These are phyloP conservation scores for Murraya paniculata DNA, from an alignment of 345 rosid genomes.

Conservation along the genomic window DNA sequence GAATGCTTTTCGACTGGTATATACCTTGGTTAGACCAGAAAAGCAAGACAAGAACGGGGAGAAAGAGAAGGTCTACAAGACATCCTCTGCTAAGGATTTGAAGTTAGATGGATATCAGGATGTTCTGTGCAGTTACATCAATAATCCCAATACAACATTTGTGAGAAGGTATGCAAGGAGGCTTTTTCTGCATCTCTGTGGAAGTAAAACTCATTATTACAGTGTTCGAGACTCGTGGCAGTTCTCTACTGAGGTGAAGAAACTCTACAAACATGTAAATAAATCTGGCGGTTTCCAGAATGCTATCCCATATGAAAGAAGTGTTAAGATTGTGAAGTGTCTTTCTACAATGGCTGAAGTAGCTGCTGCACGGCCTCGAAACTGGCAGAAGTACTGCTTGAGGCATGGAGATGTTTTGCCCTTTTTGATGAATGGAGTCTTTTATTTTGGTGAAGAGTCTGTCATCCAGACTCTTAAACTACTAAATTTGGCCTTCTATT, in stretches of 20 bases:
- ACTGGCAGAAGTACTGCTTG: conserved; percentile 98
- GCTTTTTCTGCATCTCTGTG: conserved; percentile 93
- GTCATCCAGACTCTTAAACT: conserved; percentile 89
- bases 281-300: conserved; percentile 91
- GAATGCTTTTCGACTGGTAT: conserved; percentile 87
- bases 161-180: conserved; percentile 97
- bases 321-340: conserved; percentile 92
- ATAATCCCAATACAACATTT: conserved; percentile 90
- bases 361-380: conserved; percentile 88
- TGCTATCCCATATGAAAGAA: conserved; percentile 80
- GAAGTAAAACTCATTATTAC: conserved; percentile 96
- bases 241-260: conserved; percentile 85
- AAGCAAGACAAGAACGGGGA: conserved; percentile 94
- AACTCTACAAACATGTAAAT: conserved; percentile 74
- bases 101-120: conserved; percentile 96
- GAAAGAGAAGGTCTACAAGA: conserved; percentile 70
- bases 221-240: conserved; percentile 96
- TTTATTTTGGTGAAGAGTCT: conserved; percentile 90
- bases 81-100: conserved; percentile 68
- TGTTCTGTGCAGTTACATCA: conserved; percentile 93
- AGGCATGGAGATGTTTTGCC: conserved; percentile 81
- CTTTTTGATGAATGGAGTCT: conserved; percentile 70
- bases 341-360: conserved; percentile 93
- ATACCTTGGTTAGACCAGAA: conserved; percentile 95
- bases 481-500: conserved; percentile 80